These are phyloP conservation scores for Baorangia bicolor DNA, from an alignment of 768 basidiomycete genomes.

Conservation along the genomic window DNA sequence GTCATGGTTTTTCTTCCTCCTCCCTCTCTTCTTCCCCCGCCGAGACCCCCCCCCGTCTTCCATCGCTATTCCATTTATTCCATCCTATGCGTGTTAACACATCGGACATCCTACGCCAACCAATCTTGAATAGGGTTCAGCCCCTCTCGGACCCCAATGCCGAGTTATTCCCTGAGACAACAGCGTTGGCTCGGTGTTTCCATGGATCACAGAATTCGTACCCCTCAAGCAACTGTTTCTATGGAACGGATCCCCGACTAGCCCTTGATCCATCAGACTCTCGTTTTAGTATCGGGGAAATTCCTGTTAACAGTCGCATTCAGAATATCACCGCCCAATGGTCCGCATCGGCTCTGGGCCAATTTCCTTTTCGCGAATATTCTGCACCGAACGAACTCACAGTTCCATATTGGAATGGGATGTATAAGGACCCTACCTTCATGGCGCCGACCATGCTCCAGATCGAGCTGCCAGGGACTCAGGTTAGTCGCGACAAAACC, in stretches of 20 bases:
- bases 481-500: not conserved
- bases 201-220: not conserved
- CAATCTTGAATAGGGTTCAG: not conserved
- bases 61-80: not conserved
- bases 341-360: not conserved
- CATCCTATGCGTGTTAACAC: not conserved
- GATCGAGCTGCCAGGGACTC: not conserved
- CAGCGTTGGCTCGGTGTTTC: not conserved
- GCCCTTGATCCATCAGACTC: not conserved
- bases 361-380: not conserved
- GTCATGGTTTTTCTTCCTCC: not conserved
- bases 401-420: not conserved
- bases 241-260: not conserved
- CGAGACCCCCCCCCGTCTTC: not conserved
- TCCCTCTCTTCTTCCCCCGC: not conserved
- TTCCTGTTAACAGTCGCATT: not conserved
- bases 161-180: not conserved
- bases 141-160: not conserved
- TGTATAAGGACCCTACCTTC: not conserved
- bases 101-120: not conserved
- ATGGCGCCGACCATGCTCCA: not conserved
- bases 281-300: too few species aligned
- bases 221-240: not conserved
- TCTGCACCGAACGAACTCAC: not conserved
- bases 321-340: not conserved